A percentile compares a stretch with the other conserved stretches of the same genome.
These are phyloP conservation scores for Geosmithia putterillii DNA, from an alignment of 2,329 filamentous ascomycete species.

Conservation along the genomic window DNA sequence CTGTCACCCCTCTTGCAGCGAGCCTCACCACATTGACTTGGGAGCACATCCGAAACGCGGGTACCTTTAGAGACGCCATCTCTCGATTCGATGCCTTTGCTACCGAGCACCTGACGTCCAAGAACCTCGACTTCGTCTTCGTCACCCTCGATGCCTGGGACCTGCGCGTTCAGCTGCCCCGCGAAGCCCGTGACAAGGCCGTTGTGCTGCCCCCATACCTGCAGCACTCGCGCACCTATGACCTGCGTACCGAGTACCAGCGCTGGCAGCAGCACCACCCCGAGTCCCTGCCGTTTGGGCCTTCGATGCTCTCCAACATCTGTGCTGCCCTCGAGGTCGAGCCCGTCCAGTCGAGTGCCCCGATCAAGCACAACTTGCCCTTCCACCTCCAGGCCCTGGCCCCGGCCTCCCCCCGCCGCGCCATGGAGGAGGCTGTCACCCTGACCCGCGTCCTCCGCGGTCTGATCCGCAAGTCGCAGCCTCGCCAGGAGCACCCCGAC, in stretches of 20 bases:
- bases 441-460: slow-evolving; percentile 85
- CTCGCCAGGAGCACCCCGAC: slow-evolving; percentile 84
- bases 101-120: slow-evolving; percentile 77
- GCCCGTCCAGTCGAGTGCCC: slow-evolving; percentile 90
- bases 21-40: slow-evolving; percentile 96
- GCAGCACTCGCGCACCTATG: slow-evolving; percentile 95
- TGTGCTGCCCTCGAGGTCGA: slow-evolving; percentile 97
- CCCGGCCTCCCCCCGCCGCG: slow-evolving; percentile 85
- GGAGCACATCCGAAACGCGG: slow-evolving; percentile 97
- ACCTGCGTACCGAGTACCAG: slow-evolving; percentile 94
- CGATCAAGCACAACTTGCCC: slow-evolving; percentile 96
- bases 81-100: slow-evolving; percentile 90
- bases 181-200: slow-evolving; percentile 95
- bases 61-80: slow-evolving; percentile 93
- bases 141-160: slow-evolving; percentile 98
- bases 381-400: slow-evolving; percentile 96
- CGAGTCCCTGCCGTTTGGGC: slow-evolving; percentile 91
- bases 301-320: slow-evolving; percentile 91
- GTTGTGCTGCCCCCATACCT: slow-evolving; percentile 93
- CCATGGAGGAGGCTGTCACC: slow-evolving; percentile 96
- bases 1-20: slow-evolving; percentile 42
- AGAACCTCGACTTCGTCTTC: slow-evolving; percentile 95
- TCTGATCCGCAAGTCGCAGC: slow-evolving; percentile 91
- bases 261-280: slow-evolving; percentile 98
- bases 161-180: slow-evolving; percentile 89